Percentiles rank a stretch among this genome's conserved stretches.
Evolutionary conservation across 257 asterid species (phyloP).

Genomic region (Solanum microdontum): DNA sequence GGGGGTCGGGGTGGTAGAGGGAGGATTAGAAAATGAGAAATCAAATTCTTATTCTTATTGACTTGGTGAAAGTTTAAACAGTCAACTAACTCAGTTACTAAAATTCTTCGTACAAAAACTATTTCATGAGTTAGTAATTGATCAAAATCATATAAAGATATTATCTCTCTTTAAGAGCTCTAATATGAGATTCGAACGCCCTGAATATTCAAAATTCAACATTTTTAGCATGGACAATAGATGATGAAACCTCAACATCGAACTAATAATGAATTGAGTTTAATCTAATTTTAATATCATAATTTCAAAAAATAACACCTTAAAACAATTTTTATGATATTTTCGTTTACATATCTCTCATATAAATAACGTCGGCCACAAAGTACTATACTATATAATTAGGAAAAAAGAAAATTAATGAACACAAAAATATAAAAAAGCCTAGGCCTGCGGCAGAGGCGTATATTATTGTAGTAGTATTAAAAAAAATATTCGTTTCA

Average conservation of each 20-base stretch:
- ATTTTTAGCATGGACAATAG: not conserved
- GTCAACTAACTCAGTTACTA: not conserved
- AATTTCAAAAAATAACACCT: not conserved
- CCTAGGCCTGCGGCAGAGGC: not conserved
- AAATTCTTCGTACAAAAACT: not conserved
- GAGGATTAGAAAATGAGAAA: not conserved
- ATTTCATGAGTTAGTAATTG: no score
- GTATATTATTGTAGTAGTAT: not conserved
- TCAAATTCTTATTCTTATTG: no score
- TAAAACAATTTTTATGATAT: not conserved
- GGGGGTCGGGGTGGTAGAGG: not conserved
- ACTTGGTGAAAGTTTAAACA: no score
- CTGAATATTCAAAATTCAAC: accelerated
- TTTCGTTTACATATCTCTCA: not conserved
- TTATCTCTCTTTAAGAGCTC: not conserved
- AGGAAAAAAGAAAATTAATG: not conserved
- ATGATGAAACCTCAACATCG: not conserved
- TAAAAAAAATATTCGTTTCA: no score
- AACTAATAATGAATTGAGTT: not conserved
- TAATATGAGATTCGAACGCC: not conserved
- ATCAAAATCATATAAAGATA: not conserved
- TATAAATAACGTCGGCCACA: not conserved
- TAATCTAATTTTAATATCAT: not conserved
- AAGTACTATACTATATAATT: not conserved
- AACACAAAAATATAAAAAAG: not conserved